These are phyloP conservation scores for Curvularia sp. DNA, from an alignment of 2,329 filamentous ascomycete species.

Conservation along the genomic window DNA sequence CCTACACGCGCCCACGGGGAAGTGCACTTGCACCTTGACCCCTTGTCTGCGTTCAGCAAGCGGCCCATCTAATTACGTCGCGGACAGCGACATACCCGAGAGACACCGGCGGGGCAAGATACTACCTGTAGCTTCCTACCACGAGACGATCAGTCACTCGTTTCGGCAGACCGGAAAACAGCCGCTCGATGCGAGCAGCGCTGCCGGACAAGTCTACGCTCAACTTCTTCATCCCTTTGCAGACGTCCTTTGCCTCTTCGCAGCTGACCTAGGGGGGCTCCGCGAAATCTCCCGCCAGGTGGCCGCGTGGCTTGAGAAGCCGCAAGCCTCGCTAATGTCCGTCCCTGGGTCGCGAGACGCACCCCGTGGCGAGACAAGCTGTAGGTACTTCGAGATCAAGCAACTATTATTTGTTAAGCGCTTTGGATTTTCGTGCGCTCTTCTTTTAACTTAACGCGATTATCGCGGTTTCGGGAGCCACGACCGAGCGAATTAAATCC, in stretches of 20 bases:
- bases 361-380: not conserved
- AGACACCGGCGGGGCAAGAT: constrained; percentile 4
- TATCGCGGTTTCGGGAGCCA: not conserved
- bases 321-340: not conserved
- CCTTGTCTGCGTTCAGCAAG: constrained; percentile 4
- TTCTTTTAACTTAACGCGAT: constrained; percentile 1
- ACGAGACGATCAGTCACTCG: constrained; percentile 9
- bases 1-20: constrained; percentile 1
- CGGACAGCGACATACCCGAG: constrained; percentile 3
- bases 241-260: constrained; percentile 42
- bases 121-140: constrained; percentile 5
- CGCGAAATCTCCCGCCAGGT: constrained; percentile 28
- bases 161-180: constrained; percentile 7
- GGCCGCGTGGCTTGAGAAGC: constrained; percentile 14
- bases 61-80: constrained; percentile 5
- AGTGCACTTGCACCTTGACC: constrained; percentile 5
- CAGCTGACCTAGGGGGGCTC: constrained; percentile 33
- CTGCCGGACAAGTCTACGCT: constrained; percentile 6
- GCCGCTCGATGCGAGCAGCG: constrained; percentile 9
- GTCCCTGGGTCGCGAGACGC: too few species aligned
- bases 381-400: constrained; percentile 2
- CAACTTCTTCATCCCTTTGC: constrained; percentile 25
- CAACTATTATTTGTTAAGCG: constrained; percentile 4
- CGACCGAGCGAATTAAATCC: too few species aligned
- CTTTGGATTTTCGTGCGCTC: constrained; percentile 2